These are phyloP conservation scores for Chlamydomonas schloesseri DNA, from an alignment of 139 green algal genomes.

Conservation along the genomic window DNA sequence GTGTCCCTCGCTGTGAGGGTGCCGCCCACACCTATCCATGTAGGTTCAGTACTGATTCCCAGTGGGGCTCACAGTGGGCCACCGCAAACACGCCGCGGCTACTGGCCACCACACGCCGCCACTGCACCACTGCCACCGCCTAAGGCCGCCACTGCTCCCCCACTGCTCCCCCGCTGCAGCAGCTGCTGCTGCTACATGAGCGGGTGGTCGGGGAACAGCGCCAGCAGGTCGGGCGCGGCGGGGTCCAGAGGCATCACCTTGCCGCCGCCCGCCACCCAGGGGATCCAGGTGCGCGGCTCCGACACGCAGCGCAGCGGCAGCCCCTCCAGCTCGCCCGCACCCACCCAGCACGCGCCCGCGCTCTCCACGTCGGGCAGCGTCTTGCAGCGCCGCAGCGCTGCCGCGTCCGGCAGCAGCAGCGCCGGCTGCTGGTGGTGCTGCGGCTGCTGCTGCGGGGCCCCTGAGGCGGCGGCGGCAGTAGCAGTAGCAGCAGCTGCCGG, in stretches of 20 bases:
- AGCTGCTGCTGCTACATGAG: not conserved
- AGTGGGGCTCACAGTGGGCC: too few species aligned
- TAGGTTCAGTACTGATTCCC: too few species aligned
- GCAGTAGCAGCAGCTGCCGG: not conserved
- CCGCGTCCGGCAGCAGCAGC: not conserved
- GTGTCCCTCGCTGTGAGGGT: too few species aligned
- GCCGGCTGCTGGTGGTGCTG: not conserved
- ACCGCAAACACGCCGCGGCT: too few species aligned
- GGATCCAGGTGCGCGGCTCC: constrained; percentile 49
- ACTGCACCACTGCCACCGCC: too few species aligned
- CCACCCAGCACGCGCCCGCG: constrained; percentile 50
- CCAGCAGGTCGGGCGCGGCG: not conserved
- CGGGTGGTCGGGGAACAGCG: constrained; percentile 6
- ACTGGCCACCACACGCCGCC: too few species aligned
- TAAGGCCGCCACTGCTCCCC: too few species aligned
- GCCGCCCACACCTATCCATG: too few species aligned
- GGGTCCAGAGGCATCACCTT: constrained; percentile 9
- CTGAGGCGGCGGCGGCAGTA: not conserved
- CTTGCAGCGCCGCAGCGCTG: constrained; percentile 20
- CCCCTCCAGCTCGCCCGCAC: constrained; percentile 9
- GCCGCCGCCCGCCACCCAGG: constrained; percentile 12
- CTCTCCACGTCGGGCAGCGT: constrained; percentile 54
- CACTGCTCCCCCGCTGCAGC: too few species aligned
- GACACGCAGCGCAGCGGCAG: constrained; percentile 43
- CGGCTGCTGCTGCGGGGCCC: too few species aligned